Conservation (phyloP, 345 rosid genomes). For the Reutealis trisperma region DNA sequence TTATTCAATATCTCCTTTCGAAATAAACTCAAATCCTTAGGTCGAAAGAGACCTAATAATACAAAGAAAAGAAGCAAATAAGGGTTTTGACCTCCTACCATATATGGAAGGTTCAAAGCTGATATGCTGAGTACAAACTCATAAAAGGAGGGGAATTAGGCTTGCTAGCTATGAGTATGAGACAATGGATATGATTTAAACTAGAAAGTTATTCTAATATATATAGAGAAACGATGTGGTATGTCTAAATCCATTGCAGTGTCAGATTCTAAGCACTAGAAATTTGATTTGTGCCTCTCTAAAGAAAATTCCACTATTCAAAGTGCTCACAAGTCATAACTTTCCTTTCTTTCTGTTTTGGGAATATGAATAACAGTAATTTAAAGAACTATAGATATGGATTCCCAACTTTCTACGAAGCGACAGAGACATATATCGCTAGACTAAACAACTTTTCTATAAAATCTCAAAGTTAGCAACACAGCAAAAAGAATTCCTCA, state of each 20-base stretch:
- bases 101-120: not conserved
- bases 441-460: no score
- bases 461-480: not conserved
- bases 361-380: no score
- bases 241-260: not conserved
- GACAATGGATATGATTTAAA: not conserved
- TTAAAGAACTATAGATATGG: not conserved
- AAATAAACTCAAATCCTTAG: no score
- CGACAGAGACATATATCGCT: no score
- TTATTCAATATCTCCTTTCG: no score
- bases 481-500: no score
- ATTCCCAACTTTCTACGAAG: not conserved
- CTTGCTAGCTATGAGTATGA: not conserved
- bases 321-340: not conserved
- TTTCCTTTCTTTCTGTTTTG: no score
- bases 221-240: conserved; percentile 14
- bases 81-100: conserved; percentile 11
- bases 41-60: no score
- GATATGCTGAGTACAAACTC: not conserved
- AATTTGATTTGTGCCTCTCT: conserved; percentile 5
- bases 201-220: not conserved
- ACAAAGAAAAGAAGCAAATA: no score
- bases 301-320: no score
- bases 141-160: not conserved
- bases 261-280: conserved; percentile 24